phyloP scores from a whole-genome alignment of 176 grass and related monocot species.

The Pontederia paniculata region DNA sequence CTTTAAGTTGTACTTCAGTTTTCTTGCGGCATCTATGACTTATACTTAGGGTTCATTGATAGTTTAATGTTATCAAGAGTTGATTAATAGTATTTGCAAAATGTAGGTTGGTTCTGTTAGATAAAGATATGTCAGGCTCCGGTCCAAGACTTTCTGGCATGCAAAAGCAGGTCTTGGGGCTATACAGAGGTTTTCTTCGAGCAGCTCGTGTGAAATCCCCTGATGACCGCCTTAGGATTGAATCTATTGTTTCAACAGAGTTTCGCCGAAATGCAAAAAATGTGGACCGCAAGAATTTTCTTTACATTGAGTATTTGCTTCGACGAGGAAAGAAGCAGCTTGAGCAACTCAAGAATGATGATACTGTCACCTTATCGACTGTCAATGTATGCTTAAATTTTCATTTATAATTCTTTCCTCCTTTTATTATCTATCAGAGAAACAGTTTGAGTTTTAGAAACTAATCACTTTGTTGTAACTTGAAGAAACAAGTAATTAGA shows the following conservation, averaged over 20 bases:
- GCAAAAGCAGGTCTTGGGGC: conserved; percentile 67
- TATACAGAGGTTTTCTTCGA: conserved; percentile 75
- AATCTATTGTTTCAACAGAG: conserved; percentile 54
- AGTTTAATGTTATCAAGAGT: background rate
- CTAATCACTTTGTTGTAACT: too few species aligned
- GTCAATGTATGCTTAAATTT: conserved; percentile 26
- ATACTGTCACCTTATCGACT: conserved; percentile 50
- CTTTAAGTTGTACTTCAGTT: too few species aligned
- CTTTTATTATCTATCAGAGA: too few species aligned
- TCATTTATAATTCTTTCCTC: too few species aligned
- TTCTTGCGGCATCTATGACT: too few species aligned
- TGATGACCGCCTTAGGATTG: conserved; percentile 49
- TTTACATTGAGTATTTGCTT: conserved; percentile 90
- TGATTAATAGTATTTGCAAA: too few species aligned
- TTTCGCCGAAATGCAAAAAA: conserved; percentile 55
- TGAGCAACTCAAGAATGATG: conserved; percentile 83
- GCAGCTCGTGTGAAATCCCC: conserved; percentile 41
- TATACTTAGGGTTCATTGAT: too few species aligned
- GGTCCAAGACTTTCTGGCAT: conserved; percentile 60
- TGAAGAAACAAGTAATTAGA: too few species aligned
- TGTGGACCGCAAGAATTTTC: conserved; percentile 72
- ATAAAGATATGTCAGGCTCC: background rate
- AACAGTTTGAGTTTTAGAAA: too few species aligned
- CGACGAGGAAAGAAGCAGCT: conserved; percentile 81
- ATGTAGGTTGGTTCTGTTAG: too few species aligned